Conservation (phyloP, 1,284 basidiomycete species). For the Cutaneotrichosporon daszewskae region DNA sequence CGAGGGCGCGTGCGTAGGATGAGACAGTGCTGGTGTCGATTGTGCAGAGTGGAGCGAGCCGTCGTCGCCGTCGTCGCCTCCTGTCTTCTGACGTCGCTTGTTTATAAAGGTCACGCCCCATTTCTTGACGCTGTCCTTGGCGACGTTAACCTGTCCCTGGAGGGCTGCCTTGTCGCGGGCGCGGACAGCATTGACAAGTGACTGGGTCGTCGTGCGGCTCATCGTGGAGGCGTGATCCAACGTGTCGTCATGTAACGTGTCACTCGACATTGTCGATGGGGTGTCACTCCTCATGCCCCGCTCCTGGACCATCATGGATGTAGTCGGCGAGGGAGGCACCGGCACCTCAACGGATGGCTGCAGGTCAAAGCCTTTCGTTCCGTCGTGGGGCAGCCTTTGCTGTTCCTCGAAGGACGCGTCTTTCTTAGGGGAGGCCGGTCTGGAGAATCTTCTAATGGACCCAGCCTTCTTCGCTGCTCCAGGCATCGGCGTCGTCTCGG, state of each 20-base stretch:
- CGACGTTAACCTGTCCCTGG: constrained; percentile 56
- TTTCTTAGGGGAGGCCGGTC: not conserved
- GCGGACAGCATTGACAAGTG: constrained; percentile 51
- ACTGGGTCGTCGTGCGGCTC: not conserved
- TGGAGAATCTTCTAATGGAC: not conserved
- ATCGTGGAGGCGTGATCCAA: too few species aligned
- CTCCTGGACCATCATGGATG: too few species aligned
- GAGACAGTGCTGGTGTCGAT: constrained; percentile 1
- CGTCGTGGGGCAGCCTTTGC: too few species aligned
- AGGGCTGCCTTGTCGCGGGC: constrained; percentile 75
- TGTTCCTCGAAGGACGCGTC: too few species aligned
- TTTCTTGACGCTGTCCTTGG: constrained; percentile 77
- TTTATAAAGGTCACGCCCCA: constrained; percentile 69
- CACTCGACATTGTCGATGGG: too few species aligned
- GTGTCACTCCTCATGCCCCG: too few species aligned
- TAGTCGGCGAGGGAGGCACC: too few species aligned
- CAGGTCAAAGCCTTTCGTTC: too few species aligned
- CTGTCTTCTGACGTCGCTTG: constrained; percentile 20
- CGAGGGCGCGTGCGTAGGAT: not conserved
- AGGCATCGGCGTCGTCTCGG: constrained; percentile 9
- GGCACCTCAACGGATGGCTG: too few species aligned
- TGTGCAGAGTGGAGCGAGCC: too few species aligned
- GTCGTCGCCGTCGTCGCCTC: constrained; percentile 13
- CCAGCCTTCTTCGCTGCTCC: not conserved
- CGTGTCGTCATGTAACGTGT: too few species aligned